Base-by-base conservation (phyloP, 2,329 filamentous ascomycete genomes). In the Hyphodiscus sp. region DNA sequence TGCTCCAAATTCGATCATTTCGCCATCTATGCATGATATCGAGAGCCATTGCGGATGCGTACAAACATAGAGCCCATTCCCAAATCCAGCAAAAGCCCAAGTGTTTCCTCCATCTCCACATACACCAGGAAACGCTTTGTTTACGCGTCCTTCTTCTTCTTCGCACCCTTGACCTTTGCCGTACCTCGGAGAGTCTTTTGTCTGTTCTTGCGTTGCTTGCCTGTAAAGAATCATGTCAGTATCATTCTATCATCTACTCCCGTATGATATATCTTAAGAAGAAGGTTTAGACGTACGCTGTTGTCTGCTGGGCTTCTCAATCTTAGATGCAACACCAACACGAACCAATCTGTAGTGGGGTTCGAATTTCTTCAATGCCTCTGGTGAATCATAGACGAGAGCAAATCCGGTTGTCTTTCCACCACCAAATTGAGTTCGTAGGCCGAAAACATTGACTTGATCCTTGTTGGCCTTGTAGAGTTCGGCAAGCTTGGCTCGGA, bases 201-300 rank as follows among this genome's bases (percentile, higher is more conserved):
- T 77, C 92, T 86, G 89, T 99, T 99, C 90, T 99, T 99, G 82
- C 94, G 89, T 82, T 97, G 94, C 85, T 99, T 99, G 87, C 92
- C 92, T 97, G 78, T 81, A 67, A 56, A 55, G 20, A 47, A 51
- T 53, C 20, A 49, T 56, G 54, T 66, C 52, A 64, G 63, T 55
- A 60, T 56, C 43, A 55, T 11, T 51, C 45, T 44, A 49, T 38
- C 15, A 50, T 18, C 41, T 13, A 8, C 38, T 23, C 20, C 33
- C 38, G 30, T 19, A 16, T 19, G 45, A 50, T 56, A 20, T 5
- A 46, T 42, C 26, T 38, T 23, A 10, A 23, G 43, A 41, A 41
- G 58, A 50, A 57, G 48, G 53, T 16, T 41, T 59, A 58, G 67
- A 95, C 92, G 73, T 91, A 96, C 94, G 91, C 80, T 99, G 94